Evolutionary conservation across 495 filamentous ascomycete genomes (phyloP), one percentile per base, ranked within the genome.

Genomic region (Rhizodiscina lignyota): DNA sequence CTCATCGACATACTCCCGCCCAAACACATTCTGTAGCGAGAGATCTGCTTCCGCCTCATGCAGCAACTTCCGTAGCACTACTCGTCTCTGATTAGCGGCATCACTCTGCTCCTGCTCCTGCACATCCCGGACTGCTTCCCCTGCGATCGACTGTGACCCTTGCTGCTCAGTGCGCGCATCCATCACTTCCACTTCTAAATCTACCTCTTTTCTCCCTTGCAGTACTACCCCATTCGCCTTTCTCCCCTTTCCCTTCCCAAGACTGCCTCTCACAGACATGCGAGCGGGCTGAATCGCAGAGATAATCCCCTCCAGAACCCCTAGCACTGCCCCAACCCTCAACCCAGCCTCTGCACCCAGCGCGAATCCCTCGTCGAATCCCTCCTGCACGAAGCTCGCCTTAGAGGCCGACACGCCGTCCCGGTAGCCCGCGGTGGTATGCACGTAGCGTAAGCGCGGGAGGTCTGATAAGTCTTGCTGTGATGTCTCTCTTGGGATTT

Each of bases 391-490:
- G 41, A 67, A 68, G 32, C 62, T 44, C 11, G 62, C 58, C 53
- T 94, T 94, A 15, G 76, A 77, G 2, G 51, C 47, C 2, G 78
- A 62, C 41, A 94, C 72, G 38, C 89, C 87, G 41, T 87, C 82
- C 39, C 87, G 76, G 58, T 94, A 96, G 33, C 89, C 87, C n/a
- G 78, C 72, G 5, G 75, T 94, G 22, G 69, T 65, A 54, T 94
- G 86, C 40, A 72, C 72, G 28, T 67, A 60, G 40, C 72, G 72
- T 11, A 91, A 68, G 34, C 75, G 69, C n/a, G 79, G 77, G 33
- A 84, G 65, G 44, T 89, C 82, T 28, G 75, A 79, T 15, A 60
- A 64, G 37, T 75, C 67, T 35, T 37, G 39, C 37, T 39, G 42
- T 4, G 34, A n/a, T 2, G 4, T n/a, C 17, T 38, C 36, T 21